Percentiles rank a stretch among this genome's conserved stretches.
Evolutionary conservation across 2,329 filamentous ascomycete genomes (phyloP).

Genomic region (Aspergillus texensis): DNA sequence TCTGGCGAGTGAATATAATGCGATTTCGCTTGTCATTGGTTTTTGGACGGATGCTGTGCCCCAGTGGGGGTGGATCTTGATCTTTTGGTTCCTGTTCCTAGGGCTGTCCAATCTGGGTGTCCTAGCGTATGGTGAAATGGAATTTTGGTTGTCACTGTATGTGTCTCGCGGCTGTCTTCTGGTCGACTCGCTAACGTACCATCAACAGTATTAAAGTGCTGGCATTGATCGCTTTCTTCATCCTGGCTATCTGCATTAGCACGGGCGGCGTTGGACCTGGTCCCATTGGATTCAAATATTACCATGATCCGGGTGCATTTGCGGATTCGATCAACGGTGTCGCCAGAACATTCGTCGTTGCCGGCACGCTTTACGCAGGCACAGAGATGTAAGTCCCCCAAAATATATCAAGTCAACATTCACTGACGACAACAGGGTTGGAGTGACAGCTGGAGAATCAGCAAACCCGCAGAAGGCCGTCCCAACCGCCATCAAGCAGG

Average conservation of each 20-base stretch:
- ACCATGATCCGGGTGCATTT: constrained; percentile 38
- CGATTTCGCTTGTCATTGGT: constrained; percentile 48
- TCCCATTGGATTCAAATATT: constrained; percentile 41
- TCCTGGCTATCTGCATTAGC: constrained; percentile 38
- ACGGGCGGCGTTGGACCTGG: constrained; percentile 34
- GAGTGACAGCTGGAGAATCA: constrained; percentile 39
- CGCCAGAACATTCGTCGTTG: constrained; percentile 39
- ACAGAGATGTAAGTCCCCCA: constrained; percentile 33
- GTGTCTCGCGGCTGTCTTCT: background rate
- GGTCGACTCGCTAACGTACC: constrained; percentile 8
- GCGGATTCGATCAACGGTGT: constrained; percentile 40
- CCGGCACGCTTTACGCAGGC: constrained; percentile 37
- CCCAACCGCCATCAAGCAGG: constrained; percentile 46
- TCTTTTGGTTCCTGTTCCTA: constrained; percentile 51
- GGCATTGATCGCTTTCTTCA: constrained; percentile 36
- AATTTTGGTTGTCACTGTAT: constrained; percentile 48
- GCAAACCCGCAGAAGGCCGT: constrained; percentile 50
- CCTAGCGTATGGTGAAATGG: constrained; percentile 57
- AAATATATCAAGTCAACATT: background rate
- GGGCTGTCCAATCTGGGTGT: constrained; percentile 44
- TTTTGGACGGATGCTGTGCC: constrained; percentile 51
- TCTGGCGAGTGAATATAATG: constrained; percentile 50
- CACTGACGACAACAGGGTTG: constrained; percentile 31
- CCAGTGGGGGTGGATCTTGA: constrained; percentile 50
- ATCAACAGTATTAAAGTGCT: constrained; percentile 34